phyloP scores from a whole-genome alignment of 2,329 filamentous ascomycete genomes.

The Talaromyces atroroseus region DNA sequence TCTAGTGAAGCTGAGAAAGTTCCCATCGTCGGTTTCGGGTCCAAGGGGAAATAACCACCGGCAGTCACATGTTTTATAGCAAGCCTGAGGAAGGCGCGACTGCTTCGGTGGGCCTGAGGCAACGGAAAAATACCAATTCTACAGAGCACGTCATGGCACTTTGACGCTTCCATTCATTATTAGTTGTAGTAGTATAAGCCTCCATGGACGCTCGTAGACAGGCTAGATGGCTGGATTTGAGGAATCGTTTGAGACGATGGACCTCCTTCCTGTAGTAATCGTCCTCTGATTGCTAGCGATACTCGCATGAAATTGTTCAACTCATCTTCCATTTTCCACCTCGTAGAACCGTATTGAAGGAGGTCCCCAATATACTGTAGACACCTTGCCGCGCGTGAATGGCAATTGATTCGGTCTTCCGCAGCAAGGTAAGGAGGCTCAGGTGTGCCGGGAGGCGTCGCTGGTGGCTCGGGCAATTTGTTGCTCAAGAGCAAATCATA shows the following conservation, averaged over 20 bases:
- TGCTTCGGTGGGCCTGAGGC: not conserved
- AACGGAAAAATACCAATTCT: too few relatives aligned
- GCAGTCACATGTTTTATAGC: not conserved
- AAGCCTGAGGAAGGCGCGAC: conserved; percentile 6
- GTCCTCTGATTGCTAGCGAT: conserved; percentile 22
- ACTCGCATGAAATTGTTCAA: conserved; percentile 29
- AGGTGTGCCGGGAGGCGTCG: conserved; percentile 27
- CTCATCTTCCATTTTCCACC: conserved; percentile 29
- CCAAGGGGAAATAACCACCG: not conserved
- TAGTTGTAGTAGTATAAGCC: conserved; percentile 3
- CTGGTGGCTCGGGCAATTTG: conserved; percentile 24
- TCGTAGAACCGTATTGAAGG: conserved; percentile 27
- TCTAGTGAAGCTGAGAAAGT: not conserved
- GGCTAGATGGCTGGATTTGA: not conserved
- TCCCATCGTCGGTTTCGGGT: not conserved
- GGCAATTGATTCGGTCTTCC: conserved; percentile 30
- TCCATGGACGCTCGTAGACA: conserved; percentile 1
- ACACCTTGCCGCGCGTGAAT: conserved; percentile 28
- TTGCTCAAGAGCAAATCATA: conserved; percentile 41
- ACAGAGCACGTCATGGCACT: not conserved
- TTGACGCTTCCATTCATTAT: not conserved
- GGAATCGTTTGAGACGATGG: not conserved
- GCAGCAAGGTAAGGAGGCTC: conserved; percentile 26
- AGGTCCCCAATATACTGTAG: conserved; percentile 28
- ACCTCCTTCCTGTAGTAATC: conserved; percentile 1